These are phyloP conservation scores for Psilocybe azurescens DNA, from an alignment of 768 basidiomycete species.

Conservation along the genomic window DNA sequence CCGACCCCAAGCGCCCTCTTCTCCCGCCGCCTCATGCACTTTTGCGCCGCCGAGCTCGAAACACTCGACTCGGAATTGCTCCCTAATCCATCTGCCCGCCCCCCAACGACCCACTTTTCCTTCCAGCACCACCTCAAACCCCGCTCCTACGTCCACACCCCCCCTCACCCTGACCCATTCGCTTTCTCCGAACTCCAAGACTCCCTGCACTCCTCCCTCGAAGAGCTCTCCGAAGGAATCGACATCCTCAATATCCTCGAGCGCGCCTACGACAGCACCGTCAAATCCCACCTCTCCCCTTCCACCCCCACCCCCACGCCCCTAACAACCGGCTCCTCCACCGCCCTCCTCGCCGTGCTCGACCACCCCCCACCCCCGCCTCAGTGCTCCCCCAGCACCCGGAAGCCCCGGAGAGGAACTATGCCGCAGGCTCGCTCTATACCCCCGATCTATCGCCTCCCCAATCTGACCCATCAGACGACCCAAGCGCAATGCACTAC, in stretches of 20 bases:
- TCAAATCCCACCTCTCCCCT: conserved; percentile 61
- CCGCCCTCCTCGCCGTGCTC: conserved; percentile 69
- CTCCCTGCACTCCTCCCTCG: conserved; percentile 37
- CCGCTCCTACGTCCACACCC: conserved; percentile 17
- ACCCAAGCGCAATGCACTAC: conserved; percentile 14
- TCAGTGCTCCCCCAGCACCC: conserved; percentile 19
- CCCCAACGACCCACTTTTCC: conserved; percentile 28
- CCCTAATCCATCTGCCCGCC: conserved; percentile 13
- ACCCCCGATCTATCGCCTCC: conserved; percentile 1
- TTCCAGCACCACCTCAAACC: conserved; percentile 34
- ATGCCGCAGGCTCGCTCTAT: conserved; percentile 26
- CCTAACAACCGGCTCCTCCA: conserved; percentile 67
- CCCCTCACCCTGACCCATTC: conserved; percentile 8
- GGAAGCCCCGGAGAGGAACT: conserved; percentile 23
- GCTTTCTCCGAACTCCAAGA: conserved; percentile 33
- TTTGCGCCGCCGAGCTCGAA: conserved; percentile 68
- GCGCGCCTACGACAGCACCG: conserved; percentile 68
- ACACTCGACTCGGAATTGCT: conserved; percentile 12
- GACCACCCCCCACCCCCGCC: conserved; percentile 44
- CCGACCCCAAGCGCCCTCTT: conserved; percentile 58
- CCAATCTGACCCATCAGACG: not conserved
- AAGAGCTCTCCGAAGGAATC: conserved; percentile 71
- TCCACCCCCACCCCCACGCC: conserved; percentile 21
- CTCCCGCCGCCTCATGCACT: conserved; percentile 86
- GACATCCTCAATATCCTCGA: conserved; percentile 74